A percentile compares a stretch with the other conserved stretches of the same genome.
phyloP scores from a whole-genome alignment of 2,329 filamentous ascomycete genomes.

The Ceratocystis lukuohia region DNA sequence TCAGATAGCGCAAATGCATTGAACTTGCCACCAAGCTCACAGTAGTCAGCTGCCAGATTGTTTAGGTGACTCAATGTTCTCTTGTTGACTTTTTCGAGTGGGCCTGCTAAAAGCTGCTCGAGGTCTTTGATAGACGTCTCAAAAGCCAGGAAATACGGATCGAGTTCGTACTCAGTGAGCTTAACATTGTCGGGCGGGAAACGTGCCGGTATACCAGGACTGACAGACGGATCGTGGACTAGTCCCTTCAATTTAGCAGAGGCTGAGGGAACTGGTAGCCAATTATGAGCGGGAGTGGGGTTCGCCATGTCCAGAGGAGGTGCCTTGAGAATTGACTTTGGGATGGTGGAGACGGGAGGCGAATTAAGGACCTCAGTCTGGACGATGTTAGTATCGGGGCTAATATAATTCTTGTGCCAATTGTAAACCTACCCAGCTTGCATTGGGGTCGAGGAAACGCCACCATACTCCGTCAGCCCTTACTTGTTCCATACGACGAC shows the following conservation, averaged over 20 bases:
- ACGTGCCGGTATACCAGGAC: constrained; percentile 32
- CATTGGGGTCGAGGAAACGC: constrained; percentile 94
- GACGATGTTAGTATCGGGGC: constrained; percentile 21
- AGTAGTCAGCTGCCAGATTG: constrained; percentile 71
- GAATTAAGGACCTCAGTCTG: constrained; percentile 92
- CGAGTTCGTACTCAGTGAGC: constrained; percentile 76
- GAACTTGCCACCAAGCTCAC: constrained; percentile 87
- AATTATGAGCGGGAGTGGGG: constrained; percentile 72
- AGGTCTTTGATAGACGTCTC: constrained; percentile 86
- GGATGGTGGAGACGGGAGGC: constrained; percentile 77
- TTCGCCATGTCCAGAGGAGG: constrained; percentile 95
- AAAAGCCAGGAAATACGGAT: constrained; percentile 91
- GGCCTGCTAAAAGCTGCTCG: constrained; percentile 74
- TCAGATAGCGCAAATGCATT: constrained; percentile 96
- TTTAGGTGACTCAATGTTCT: constrained; percentile 76
- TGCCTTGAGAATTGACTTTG: constrained; percentile 86
- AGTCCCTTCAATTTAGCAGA: constrained; percentile 61
- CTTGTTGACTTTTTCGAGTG: constrained; percentile 93
- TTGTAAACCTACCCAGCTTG: constrained; percentile 66
- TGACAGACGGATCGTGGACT: constrained; percentile 24
- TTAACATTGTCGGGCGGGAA: constrained; percentile 70
- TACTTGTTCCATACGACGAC: constrained; percentile 81
- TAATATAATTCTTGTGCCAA: constrained; percentile 14
- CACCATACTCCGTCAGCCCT: constrained; percentile 91
- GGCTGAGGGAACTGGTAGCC: constrained; percentile 68